Percentiles rank a stretch among this genome's conserved stretches.
These are phyloP conservation scores for Leishmania aethiopica DNA, from an alignment of 208 protist genomes.

Conservation along the genomic window DNA sequence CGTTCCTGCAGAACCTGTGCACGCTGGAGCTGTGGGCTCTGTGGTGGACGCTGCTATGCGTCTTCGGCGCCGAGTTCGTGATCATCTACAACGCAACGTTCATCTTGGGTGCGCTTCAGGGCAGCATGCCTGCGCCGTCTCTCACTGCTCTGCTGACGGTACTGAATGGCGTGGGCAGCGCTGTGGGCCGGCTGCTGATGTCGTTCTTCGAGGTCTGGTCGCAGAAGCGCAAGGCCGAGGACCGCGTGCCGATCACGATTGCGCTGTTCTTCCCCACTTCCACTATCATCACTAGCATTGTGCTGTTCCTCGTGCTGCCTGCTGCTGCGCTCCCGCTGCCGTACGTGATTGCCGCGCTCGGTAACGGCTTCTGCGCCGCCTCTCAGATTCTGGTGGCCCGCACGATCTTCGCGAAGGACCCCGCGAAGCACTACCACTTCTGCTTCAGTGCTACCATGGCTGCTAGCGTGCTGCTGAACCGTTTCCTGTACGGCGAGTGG, in stretches of 20 bases:
- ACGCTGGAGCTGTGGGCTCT: conserved; percentile 46
- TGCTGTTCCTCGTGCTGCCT: conserved; percentile 50
- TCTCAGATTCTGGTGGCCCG: conserved; percentile 59
- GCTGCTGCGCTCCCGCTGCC: conserved; percentile 44
- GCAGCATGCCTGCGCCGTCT: conserved; percentile 14
- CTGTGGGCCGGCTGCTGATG: conserved; percentile 46
- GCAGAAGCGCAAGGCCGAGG: conserved; percentile 41
- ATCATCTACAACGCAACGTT: conserved; percentile 59
- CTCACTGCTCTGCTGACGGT: conserved; percentile 50
- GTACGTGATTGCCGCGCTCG: conserved; percentile 52
- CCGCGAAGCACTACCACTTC: conserved; percentile 79
- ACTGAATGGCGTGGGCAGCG: conserved; percentile 59
- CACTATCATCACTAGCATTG: conserved; percentile 38
- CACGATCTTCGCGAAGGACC: conserved; percentile 66
- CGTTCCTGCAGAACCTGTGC: conserved; percentile 42
- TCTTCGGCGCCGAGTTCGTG: conserved; percentile 45
- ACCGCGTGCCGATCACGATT: conserved; percentile 57
- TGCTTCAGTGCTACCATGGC: conserved; percentile 39
- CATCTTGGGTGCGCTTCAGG: conserved; percentile 44
- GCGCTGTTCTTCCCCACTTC: conserved; percentile 44
- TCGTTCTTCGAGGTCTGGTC: conserved; percentile 54
- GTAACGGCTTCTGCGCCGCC: conserved; percentile 60
- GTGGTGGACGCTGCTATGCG: conserved; percentile 46
- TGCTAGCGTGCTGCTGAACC: conserved; percentile 54
- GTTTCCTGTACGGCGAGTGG: conserved; percentile 71